A percentile compares a stretch with the other conserved stretches of the same genome.
phyloP scores from a whole-genome alignment of 2,329 filamentous ascomycete species.

The Whalleya microplaca region DNA sequence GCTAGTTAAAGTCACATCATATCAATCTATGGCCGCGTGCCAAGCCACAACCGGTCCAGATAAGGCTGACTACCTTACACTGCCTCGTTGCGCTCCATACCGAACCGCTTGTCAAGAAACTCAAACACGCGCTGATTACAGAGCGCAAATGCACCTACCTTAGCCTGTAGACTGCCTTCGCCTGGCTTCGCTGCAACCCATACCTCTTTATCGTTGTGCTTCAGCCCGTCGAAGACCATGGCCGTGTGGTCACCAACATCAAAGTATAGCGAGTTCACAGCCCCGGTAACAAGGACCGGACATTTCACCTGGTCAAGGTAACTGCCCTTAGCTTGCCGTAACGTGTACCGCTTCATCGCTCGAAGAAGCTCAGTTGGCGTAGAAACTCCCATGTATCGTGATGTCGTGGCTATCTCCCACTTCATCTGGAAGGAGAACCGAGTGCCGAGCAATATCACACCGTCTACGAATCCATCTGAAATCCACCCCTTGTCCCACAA shows the following conservation, averaged over 20 bases:
- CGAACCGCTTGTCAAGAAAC: slow-evolving; percentile 9
- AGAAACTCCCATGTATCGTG: slow-evolving; percentile 25
- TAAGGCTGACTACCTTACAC: too few relatives aligned
- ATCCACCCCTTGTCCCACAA: slow-evolving; percentile 31
- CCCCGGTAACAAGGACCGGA: slow-evolving; percentile 36
- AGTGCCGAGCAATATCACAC: slow-evolving; percentile 18
- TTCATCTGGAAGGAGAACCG: slow-evolving; percentile 34
- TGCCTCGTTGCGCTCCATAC: not conserved
- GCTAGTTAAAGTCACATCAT: too few relatives aligned
- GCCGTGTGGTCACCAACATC: slow-evolving; percentile 12
- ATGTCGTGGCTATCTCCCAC: slow-evolving; percentile 36
- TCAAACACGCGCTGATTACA: slow-evolving; percentile 13
- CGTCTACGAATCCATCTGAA: slow-evolving; percentile 31
- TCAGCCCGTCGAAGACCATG: slow-evolving; percentile 9
- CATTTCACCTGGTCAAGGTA: slow-evolving; percentile 23
- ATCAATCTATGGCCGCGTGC: too few relatives aligned
- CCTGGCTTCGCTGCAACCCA: slow-evolving; percentile 15
- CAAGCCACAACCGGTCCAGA: too few relatives aligned
- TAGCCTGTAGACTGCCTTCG: slow-evolving; percentile 21
- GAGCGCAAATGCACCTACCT: slow-evolving; percentile 20
- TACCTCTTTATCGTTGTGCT: slow-evolving; percentile 10
- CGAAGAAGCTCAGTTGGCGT: slow-evolving; percentile 30
- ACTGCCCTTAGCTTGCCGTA: not conserved
- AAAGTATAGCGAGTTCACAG: slow-evolving; percentile 16
- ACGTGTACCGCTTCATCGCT: slow-evolving; percentile 21